These are phyloP conservation scores for Porcisia deanei DNA, from an alignment of 208 protist genomes.

Conservation along the genomic window DNA sequence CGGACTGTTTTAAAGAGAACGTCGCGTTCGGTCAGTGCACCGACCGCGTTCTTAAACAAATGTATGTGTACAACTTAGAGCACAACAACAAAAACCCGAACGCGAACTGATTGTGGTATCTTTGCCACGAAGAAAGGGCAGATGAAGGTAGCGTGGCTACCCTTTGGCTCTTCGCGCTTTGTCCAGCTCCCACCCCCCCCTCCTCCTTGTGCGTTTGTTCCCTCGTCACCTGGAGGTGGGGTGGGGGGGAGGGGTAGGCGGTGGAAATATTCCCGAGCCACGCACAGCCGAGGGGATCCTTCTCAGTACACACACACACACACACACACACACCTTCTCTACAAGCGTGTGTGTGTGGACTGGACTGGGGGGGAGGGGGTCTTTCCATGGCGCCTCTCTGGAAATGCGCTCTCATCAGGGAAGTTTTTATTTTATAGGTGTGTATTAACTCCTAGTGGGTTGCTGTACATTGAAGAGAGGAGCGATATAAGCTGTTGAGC, in stretches of 20 bases:
- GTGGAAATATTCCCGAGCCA: no score
- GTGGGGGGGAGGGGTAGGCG: no score
- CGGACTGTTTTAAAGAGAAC: conserved; percentile 85
- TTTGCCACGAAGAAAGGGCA: no score
- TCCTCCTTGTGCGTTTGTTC: no score
- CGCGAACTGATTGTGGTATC: conserved; percentile 40
- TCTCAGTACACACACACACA: no score
- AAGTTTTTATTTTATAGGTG: neutral
- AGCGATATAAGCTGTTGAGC: neutral
- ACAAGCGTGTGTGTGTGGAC: neutral
- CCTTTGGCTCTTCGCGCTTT: no score
- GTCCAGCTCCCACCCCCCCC: no score
- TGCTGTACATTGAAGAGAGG: neutral
- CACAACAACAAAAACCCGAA: conserved; percentile 76
- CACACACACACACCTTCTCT: no score
- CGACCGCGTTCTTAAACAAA: conserved; percentile 73
- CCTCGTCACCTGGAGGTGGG: no score
- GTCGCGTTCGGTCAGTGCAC: conserved; percentile 85
- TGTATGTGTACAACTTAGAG: conserved; percentile 89
- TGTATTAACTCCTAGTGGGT: neutral
- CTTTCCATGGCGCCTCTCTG: neutral
- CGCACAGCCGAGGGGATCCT: no score
- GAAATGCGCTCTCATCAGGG: neutral
- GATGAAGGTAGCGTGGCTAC: no score
- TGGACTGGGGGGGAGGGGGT: no score